A percentile compares a stretch with the other conserved stretches of the same genome.
Conservation (phyloP, 768 basidiomycete genomes). For the Naematelia aurantialba region DNA sequence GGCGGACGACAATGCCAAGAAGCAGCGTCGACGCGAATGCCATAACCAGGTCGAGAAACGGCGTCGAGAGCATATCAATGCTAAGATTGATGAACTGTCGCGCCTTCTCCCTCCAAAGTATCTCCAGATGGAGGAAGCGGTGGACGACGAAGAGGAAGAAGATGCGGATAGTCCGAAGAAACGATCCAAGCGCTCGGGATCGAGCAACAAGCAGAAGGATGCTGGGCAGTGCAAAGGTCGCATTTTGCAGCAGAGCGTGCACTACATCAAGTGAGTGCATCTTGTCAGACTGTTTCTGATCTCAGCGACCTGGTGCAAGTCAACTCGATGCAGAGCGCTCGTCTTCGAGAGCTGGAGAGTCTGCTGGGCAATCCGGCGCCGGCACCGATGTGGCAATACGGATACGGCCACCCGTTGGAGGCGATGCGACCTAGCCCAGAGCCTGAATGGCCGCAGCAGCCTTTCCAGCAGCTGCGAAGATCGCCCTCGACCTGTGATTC, state of each 20-base stretch:
- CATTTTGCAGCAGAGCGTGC: constrained; percentile 35
- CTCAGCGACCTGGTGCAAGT: constrained; percentile 29
- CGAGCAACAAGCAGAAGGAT: constrained; percentile 30
- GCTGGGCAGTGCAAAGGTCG: constrained; percentile 37
- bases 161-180: constrained; percentile 26
- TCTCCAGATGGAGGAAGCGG: constrained; percentile 14
- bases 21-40: constrained; percentile 36
- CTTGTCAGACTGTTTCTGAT: not conserved
- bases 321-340: constrained; percentile 22
- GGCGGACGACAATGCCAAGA: constrained; percentile 27
- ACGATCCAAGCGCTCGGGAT: constrained; percentile 23
- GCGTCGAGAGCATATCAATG: constrained; percentile 41
- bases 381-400: constrained; percentile 3
- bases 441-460: constrained; percentile 17
- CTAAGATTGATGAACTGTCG: constrained; percentile 39
- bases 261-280: constrained; percentile 37
- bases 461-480: constrained; percentile 9
- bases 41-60: constrained; percentile 44
- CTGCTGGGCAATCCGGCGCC: constrained; percentile 18
- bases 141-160: constrained; percentile 24
- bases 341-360: constrained; percentile 37
- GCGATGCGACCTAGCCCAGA: constrained; percentile 35
- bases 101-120: constrained; percentile 29
- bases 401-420: constrained; percentile 14
- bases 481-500: constrained; percentile 7